Conservation (phyloP, 768 basidiomycete species). For the Cyathus striatus region DNA sequence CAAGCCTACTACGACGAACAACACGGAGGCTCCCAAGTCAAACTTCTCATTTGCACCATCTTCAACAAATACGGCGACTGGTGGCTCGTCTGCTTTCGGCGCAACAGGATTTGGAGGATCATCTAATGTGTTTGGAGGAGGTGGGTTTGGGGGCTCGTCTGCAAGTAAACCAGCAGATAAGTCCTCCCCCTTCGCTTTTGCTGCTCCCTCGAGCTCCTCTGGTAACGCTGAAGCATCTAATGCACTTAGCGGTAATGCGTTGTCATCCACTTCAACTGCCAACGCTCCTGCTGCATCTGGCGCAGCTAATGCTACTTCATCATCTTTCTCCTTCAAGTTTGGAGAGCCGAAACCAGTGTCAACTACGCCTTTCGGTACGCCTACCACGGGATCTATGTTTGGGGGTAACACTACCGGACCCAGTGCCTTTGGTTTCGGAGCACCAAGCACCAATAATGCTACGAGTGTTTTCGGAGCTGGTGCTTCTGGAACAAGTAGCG, state of each 20-base stretch:
- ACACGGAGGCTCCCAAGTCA: not conserved
- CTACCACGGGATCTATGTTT: constrained; percentile 3
- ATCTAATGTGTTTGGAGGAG: constrained; percentile 6
- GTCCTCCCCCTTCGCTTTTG: constrained; percentile 6
- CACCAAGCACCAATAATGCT: not conserved
- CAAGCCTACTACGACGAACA: too few relatives aligned
- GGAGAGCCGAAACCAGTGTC: constrained; percentile 13
- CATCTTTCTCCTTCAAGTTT: constrained; percentile 10
- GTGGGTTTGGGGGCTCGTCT: too few relatives aligned
- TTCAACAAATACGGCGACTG: too few relatives aligned
- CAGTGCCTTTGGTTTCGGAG: constrained; percentile 3
- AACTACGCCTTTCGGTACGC: constrained; percentile 20
- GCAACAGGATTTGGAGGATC: constrained; percentile 3
- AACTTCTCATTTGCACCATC: not conserved
- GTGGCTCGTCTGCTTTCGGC: not conserved
- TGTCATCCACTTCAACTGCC: constrained; percentile 10
- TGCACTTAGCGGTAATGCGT: constrained; percentile 6
- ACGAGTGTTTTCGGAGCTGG: not conserved
- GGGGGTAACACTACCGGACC: not conserved
- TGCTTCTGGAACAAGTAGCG: not conserved
- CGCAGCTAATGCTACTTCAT: constrained; percentile 1
- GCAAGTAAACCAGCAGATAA: too few relatives aligned
- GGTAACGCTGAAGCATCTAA: constrained; percentile 7
- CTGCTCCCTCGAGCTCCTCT: constrained; percentile 8
- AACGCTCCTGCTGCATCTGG: constrained; percentile 10